Conservation (phyloP, 768 basidiomycete genomes). For the Plicaturopsis crispa region DNA sequence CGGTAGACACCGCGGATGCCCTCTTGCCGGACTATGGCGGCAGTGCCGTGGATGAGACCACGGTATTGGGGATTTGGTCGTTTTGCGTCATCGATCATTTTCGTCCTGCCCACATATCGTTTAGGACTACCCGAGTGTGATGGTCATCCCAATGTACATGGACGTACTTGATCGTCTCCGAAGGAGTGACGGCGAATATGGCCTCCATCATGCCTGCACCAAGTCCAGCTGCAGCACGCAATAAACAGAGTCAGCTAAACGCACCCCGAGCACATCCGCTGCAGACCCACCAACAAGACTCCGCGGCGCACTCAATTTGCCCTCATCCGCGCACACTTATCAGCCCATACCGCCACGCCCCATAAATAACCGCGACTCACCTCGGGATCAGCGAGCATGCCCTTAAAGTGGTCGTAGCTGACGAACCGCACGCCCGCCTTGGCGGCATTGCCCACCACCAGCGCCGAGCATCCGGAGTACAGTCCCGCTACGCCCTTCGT, state of each 20-base stretch:
- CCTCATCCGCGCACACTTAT: conserved; percentile 36
- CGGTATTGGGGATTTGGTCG: conserved; percentile 78
- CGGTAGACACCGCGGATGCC: conserved; percentile 82
- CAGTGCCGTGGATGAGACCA: conserved; percentile 81
- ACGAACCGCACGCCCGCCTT: conserved; percentile 97
- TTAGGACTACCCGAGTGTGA: not conserved
- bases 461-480: conserved; percentile 89
- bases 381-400: conserved; percentile 71
- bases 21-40: conserved; percentile 74
- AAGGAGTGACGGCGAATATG: conserved; percentile 91
- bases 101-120: conserved; percentile 56
- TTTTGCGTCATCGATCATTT: conserved; percentile 92
- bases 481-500: conserved; percentile 75
- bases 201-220: conserved; percentile 92
- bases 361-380: conserved; percentile 31
- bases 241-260: not conserved
- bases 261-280: conserved; percentile 1
- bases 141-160: not conserved
- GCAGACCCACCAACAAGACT: conserved; percentile 62
- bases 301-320: conserved; percentile 81
- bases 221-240: conserved; percentile 48
- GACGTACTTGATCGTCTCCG: conserved; percentile 94
- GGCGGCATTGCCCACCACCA: conserved; percentile 83
- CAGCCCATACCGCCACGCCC: not conserved
- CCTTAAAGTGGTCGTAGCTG: conserved; percentile 91